These are phyloP conservation scores for Chrysoporthe deuterocubensis DNA, from an alignment of 2,329 filamentous ascomycete species.

Conservation along the genomic window DNA sequence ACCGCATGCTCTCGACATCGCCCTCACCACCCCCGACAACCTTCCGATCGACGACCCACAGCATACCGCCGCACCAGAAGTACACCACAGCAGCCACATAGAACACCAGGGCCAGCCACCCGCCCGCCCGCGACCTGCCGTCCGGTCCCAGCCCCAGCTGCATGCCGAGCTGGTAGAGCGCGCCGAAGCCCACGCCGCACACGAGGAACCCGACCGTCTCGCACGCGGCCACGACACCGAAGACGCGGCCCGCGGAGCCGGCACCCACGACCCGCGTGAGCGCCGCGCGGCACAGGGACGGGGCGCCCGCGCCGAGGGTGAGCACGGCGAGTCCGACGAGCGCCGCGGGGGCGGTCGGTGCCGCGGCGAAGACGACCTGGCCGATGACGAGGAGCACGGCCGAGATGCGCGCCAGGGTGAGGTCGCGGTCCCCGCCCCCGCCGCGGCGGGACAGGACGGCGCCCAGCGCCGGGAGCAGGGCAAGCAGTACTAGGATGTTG, in stretches of 20 bases:
- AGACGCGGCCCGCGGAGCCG: conserved; percentile 12
- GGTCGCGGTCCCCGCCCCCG: not conserved
- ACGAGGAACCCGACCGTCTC: conserved; percentile 17
- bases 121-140: not conserved
- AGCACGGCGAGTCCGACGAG: conserved; percentile 21
- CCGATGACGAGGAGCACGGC: conserved; percentile 11
- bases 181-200: conserved; percentile 16
- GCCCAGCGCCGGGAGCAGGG: conserved; percentile 10
- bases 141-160: not conserved
- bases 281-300: conserved; percentile 20
- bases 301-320: conserved; percentile 22
- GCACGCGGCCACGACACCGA: conserved; percentile 16
- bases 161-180: conserved; percentile 15
- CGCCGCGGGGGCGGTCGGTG: not conserved
- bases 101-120: conserved; percentile 20
- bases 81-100: conserved; percentile 16
- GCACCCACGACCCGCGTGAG: conserved; percentile 6
- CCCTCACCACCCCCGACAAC: not conserved
- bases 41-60: conserved; percentile 11
- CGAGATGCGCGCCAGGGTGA: conserved; percentile 18
- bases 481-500: conserved; percentile 18
- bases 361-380: conserved; percentile 14
- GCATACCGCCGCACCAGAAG: not conserved
- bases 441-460: not conserved
- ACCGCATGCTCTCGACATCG: conserved; percentile 1